Percentiles rank a stretch among this genome's conserved stretches.
Conservation (phyloP, 75 land plant species). For the Larix kaempferi region DNA sequence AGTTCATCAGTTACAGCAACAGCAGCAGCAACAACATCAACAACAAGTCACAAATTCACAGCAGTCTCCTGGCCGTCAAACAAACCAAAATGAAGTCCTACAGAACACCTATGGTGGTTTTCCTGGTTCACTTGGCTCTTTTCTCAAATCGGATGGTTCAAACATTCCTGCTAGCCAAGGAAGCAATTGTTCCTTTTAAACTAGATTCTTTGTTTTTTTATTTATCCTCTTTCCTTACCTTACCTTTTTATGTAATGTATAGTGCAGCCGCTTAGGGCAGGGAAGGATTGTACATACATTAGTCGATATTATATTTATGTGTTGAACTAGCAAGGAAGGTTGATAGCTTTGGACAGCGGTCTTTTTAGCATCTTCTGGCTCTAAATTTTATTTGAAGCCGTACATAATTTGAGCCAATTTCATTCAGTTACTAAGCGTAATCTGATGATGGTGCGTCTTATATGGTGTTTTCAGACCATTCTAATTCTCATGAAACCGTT, state of each 20-base stretch:
- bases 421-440: no score
- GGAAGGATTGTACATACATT: not conserved
- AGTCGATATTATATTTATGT: not conserved
- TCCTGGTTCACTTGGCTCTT: constrained; percentile 15
- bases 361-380: no score
- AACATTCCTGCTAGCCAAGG: constrained; percentile 24
- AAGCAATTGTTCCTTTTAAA: constrained; percentile 32
- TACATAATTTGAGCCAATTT: no score
- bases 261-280: not conserved
- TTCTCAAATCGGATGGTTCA: constrained; percentile 31
- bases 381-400: no score
- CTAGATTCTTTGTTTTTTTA: not conserved
- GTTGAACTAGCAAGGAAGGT: no score
- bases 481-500: no score
- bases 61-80: constrained; percentile 13
- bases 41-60: not conserved
- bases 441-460: no score
- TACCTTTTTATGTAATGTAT: not conserved
- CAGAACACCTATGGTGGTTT: constrained; percentile 17
- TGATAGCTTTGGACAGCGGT: no score
- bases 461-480: no score
- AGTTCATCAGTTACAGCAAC: constrained; percentile 14
- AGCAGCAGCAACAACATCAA: constrained; percentile 19
- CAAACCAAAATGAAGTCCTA: constrained; percentile 21
- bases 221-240: not conserved